Base-by-base conservation (phyloP, 177 flowering plant species). In the Telopea speciosissima region DNA sequence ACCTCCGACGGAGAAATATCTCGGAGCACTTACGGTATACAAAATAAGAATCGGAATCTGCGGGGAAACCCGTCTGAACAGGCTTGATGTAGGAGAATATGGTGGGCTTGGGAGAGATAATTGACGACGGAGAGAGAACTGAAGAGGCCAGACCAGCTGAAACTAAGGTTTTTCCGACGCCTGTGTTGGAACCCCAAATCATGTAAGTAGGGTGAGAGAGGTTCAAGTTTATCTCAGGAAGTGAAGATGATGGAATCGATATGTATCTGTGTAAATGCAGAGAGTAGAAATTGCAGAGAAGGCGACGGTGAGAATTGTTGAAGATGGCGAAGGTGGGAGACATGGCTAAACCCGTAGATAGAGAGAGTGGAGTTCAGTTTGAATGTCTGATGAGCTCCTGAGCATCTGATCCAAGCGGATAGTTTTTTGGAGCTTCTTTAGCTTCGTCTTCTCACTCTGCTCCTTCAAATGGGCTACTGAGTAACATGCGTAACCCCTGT, bases 141-240 rank as follows among this genome's bases (percentile, higher is more conserved):
- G 87, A 80, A 42, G 88, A 72, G 56, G 97, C 92, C 63, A 95
- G 79, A 77, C 98, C 97, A n/a, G 97, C 76, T 70, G 99, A 95
- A 61, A 95, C 89, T 22, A 93, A 86, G 79, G 99, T 91, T 84
- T 95, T 95, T 25, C 99, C 99, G 62, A 91, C 81, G 68, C 86
- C 83, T 58, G 98, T 95, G 83, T 91, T 93, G 79, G 99, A 74
- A 71, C 86, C 89, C 96, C 98, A 95, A 19, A 95, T 66, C 54
- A 84, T 77, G 88, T 85, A 91, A 66, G 82, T 84, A 3, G 98
- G 99, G 77, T 89, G 94, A 4, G 90, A 84, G 74, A 95, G 92
- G 23, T 86, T 77, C 65, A 87, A 89, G 23, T 86, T 78, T 66
- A 87, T 45, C 67, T 78, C 79, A 5, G 74, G 68, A 16, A 78